Base-by-base conservation (phyloP, 495 filamentous ascomycete species). In the Penicillium maclennaniae region DNA sequence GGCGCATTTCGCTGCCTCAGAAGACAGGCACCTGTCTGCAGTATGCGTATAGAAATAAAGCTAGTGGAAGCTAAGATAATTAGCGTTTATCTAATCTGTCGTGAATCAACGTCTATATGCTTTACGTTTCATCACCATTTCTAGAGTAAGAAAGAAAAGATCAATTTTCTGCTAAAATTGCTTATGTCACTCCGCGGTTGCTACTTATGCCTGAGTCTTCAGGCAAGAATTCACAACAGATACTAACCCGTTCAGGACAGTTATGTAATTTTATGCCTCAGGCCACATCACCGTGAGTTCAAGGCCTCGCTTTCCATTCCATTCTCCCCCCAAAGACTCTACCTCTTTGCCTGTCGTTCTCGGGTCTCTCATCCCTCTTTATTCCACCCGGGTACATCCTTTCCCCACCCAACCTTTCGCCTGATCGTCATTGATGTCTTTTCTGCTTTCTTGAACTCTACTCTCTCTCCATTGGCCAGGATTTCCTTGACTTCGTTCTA, bases 271-370 rank as follows among this genome's bases (percentile, higher is more conserved):
- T 36, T 17, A 3, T 55, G 67, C 70, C 70, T 73, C 67, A 73
- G 70, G 70, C 69, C 59, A 46, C 47, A 51, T 61, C 1, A n/a
- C 38, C 38, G 38, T 40, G 47, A 47, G 67, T 49, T 61, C 53
- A 66, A 56, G 59, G 63, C 66, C 66, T 69, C 61, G 63, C 64
- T 71, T 71, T 68, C 68, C 69, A 71, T 69, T 68, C 61, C 67
- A 67, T 67, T 70, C 69, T 63, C n/a, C 56, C 56, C 56, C 51
- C 58, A 57, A 58, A 60, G 50, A 34, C 31, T 56, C 61, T 54
- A 42, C 59, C 58, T 56, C 53, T 53, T 65, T 70, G 59, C 53
- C 45, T 59, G 45, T 52, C 56, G 41, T 54, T 51, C 56, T 40
- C 51, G 21, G 8, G 15, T 42, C 46, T 43, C 45, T 57, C 50